A percentile compares a stretch with the other conserved stretches of the same genome.
Conservation (phyloP, 2,329 filamentous ascomycete species). For the Coleophoma eucalyptorum region DNA sequence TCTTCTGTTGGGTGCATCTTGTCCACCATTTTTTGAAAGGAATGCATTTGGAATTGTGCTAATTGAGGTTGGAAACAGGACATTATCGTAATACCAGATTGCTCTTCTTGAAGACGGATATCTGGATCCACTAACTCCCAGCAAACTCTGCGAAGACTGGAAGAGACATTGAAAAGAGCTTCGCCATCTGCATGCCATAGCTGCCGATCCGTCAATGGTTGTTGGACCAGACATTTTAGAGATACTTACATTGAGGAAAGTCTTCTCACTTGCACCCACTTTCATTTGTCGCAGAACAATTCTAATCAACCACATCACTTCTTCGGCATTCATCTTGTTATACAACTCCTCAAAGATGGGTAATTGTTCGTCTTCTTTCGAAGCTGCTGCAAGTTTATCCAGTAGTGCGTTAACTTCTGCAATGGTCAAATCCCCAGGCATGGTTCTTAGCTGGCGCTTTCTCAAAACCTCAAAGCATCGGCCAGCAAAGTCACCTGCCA, state of each 20-base stretch:
- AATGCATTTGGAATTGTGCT: conserved; percentile 84
- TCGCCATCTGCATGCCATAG: conserved; percentile 79
- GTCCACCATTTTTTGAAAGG: conserved; percentile 75
- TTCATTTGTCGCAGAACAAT: conserved; percentile 82
- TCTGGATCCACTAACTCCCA: conserved; percentile 83
- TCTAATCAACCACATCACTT: conserved; percentile 90
- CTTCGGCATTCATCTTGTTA: conserved; percentile 85
- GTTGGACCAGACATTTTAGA: too few relatives aligned
- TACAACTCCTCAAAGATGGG: conserved; percentile 84
- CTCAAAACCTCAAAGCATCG: conserved; percentile 83
- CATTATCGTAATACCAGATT: conserved; percentile 77
- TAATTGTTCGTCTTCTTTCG: conserved; percentile 79
- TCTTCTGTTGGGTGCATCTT: conserved; percentile 62
- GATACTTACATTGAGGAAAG: conserved; percentile 59
- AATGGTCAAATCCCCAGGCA: conserved; percentile 76
- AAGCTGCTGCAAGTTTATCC: conserved; percentile 70
- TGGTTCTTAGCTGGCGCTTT: conserved; percentile 73
- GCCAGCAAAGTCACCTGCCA: conserved; percentile 88
- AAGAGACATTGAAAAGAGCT: conserved; percentile 82
- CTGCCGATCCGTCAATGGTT: conserved; percentile 39
- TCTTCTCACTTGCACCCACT: conserved; percentile 79
- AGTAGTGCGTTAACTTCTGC: conserved; percentile 85
- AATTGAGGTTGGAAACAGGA: conserved; percentile 96
- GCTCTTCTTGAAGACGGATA: conserved; percentile 69
- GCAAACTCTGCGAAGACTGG: conserved; percentile 83